phyloP scores from a whole-genome alignment of 495 filamentous ascomycete species.

The Penicillium ochrochloron region DNA sequence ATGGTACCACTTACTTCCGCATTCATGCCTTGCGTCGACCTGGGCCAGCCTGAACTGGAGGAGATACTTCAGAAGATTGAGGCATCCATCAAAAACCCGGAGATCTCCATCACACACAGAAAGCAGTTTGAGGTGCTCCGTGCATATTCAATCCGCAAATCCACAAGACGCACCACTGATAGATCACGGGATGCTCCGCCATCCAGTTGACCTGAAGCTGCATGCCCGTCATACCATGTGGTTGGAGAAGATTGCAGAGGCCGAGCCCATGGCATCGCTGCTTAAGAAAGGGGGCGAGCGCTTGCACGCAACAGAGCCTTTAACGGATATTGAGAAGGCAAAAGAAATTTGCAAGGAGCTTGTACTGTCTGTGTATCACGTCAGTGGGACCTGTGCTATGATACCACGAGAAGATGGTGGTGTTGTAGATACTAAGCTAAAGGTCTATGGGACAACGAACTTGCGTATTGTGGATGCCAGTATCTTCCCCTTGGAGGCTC shows the following conservation, averaged over 20 bases:
- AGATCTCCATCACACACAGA: neutral
- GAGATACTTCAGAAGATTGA: neutral
- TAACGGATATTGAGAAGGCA: slow-evolving; percentile 16
- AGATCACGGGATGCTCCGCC: slow-evolving; percentile 30
- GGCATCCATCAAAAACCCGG: neutral
- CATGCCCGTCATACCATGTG: slow-evolving; percentile 31
- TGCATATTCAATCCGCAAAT: slow-evolving; percentile 27
- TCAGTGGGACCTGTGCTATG: slow-evolving; percentile 53
- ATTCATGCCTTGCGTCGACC: slow-evolving; percentile 25
- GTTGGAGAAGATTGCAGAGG: slow-evolving; percentile 36
- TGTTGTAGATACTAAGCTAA: slow-evolving; percentile 38
- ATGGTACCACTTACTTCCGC: slow-evolving; percentile 22
- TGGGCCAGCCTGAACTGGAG: slow-evolving; percentile 6
- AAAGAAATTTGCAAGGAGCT: slow-evolving; percentile 21
- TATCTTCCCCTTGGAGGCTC: slow-evolving; percentile 52
- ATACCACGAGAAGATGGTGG: slow-evolving; percentile 54
- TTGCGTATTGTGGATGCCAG: slow-evolving; percentile 59
- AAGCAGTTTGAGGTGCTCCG: slow-evolving; percentile 18
- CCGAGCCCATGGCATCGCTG: slow-evolving; percentile 39
- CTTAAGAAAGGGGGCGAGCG: slow-evolving; percentile 16
- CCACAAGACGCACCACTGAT: slow-evolving; percentile 16
- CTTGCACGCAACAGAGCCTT: slow-evolving; percentile 14
- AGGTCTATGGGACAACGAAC: slow-evolving; percentile 52
- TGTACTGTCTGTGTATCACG: slow-evolving; percentile 39
- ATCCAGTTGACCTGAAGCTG: slow-evolving; percentile 37